Conservation (phyloP, 73 alveolate species). For the Tetrahymena elliotti region DNA sequence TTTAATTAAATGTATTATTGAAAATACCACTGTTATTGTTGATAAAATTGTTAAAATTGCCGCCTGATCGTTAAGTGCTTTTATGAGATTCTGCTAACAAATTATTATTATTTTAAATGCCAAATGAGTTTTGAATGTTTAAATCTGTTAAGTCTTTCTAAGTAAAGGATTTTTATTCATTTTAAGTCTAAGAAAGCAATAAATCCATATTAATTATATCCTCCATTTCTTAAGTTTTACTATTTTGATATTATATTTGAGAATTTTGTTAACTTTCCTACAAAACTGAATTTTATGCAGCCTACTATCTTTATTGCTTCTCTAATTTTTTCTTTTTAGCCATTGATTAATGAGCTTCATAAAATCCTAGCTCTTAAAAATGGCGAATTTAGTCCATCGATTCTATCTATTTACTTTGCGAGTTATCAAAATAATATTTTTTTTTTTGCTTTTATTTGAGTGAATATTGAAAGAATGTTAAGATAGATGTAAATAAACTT, state of each 20-base stretch:
- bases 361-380: not conserved
- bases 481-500: no score
- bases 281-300: not conserved
- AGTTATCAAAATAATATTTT: no score
- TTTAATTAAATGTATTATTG: no score
- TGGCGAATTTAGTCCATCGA: not conserved
- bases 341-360: not conserved
- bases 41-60: not conserved
- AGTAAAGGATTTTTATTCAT: not conserved
- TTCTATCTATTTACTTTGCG: no score
- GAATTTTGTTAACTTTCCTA: not conserved
- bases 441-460: no score
- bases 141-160: not conserved
- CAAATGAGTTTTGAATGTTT: not conserved
- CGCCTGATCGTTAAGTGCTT: not conserved
- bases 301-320: not conserved
- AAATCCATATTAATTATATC: not conserved
- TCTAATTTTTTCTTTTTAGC: not conserved
- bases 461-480: no score
- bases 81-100: not conserved
- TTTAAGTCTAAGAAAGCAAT: not conserved
- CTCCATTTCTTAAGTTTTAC: not conserved
- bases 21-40: no score
- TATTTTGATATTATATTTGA: no score
- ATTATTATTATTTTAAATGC: not conserved